Evolutionary conservation across 2,329 filamentous ascomycete species (phyloP), one percentile per base, ranked within the genome.

Genomic region (Arachnomyces sp.): DNA sequence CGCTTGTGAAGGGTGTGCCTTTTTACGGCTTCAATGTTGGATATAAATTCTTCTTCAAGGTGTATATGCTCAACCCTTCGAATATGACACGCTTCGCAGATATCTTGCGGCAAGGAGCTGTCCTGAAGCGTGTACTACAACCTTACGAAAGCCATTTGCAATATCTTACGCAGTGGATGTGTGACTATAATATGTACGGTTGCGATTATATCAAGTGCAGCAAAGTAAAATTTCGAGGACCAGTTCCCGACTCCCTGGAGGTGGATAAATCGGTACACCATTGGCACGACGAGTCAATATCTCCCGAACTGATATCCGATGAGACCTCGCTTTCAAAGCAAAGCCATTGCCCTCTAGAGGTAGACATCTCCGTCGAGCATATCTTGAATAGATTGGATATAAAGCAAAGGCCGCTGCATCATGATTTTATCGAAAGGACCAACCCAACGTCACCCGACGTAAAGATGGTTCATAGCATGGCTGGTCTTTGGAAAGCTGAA

Each of bases 1-100:
- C 84, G 5, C 70, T 95, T 4, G 83, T 93, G 47, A 96, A 98
- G 60, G 92, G 88, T 3, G 73, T 94, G 14, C 92, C 93, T 0
- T 98, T 95, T 66, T 98, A 94, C 58, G 93, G 92, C 13, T 96
- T 92, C 57, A 76, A 94, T 62, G 87, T 96, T 38, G 92, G 93
- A 40, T 94, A 94, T 61, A 80, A 76, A 32, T 84, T 84, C 61
- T 98, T 86, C 56, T 77, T 95, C 53, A 98, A 98, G 61, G 84
- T 98, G 42, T 96, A 98, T 59, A 76, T 96, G 65, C 76, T 94
- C 51, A 94, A 93, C 53, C 90, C 92, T 1, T 61, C 79, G 32
- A 77, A 90, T 46, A 93, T 92, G 76, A 87, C 81, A n/a, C 78
- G 90, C 25, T 71, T 96, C 43, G 79, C 85, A 17, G 89, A 96